These are phyloP conservation scores for Venturia nashicola DNA, from an alignment of 2,329 filamentous ascomycete species.

Conservation along the genomic window DNA sequence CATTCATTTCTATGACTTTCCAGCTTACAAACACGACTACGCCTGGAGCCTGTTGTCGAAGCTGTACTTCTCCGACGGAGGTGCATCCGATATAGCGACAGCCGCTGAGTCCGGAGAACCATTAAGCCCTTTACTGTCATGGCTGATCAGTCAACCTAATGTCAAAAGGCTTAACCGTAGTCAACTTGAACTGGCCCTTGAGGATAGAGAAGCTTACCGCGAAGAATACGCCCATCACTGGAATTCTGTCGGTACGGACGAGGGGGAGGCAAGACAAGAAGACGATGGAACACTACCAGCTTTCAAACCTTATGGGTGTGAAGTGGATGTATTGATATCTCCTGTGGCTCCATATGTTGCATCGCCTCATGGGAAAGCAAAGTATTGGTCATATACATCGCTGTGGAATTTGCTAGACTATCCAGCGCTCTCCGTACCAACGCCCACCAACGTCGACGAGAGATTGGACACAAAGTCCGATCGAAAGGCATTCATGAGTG, in stretches of 20 bases:
- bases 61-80: constrained; percentile 50
- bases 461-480: constrained; percentile 25
- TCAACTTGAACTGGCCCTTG: constrained; percentile 30
- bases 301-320: not conserved
- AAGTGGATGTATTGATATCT: constrained; percentile 50
- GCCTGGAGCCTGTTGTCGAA: constrained; percentile 34
- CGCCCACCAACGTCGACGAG: constrained; percentile 13
- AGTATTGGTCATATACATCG: constrained; percentile 52
- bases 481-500: constrained; percentile 28
- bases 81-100: constrained; percentile 35
- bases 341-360: constrained; percentile 44
- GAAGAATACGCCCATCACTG: constrained; percentile 33
- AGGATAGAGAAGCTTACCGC: constrained; percentile 31
- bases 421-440: constrained; percentile 49
- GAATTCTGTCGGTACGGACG: constrained; percentile 24
- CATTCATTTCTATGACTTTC: constrained; percentile 41
- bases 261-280: constrained; percentile 16
- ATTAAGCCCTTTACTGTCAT: constrained; percentile 43
- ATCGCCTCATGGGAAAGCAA: constrained; percentile 39
- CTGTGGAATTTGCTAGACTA: constrained; percentile 62
- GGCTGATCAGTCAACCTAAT: constrained; percentile 44
- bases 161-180: constrained; percentile 28
- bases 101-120: constrained; percentile 46
- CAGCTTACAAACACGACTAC: constrained; percentile 35
- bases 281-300: constrained; percentile 10